Conservation (phyloP, 2,329 filamentous ascomycete genomes). For the Hortaea sp. region DNA sequence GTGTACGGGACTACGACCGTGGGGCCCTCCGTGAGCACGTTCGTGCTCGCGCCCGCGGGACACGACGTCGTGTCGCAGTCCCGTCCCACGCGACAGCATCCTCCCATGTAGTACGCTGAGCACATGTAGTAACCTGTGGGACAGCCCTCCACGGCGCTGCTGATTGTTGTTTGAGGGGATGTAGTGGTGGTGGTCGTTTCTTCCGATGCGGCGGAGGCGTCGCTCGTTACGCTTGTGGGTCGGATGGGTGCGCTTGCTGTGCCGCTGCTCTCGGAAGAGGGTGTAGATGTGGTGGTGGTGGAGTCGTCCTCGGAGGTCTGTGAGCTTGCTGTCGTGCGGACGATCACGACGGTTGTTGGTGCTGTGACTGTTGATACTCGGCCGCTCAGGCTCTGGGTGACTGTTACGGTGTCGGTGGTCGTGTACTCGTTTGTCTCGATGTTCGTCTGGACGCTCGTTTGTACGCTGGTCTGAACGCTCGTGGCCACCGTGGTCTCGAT, state of each 20-base stretch:
- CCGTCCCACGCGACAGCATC: constrained; percentile 80
- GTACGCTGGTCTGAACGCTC: neutral
- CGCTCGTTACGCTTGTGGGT: constrained; percentile 11
- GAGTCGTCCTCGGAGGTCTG: neutral
- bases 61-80: constrained; percentile 77
- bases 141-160: constrained; percentile 41
- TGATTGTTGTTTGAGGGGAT: constrained; percentile 26
- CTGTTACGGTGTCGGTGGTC: constrained; percentile 18
- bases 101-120: constrained; percentile 66
- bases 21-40: constrained; percentile 54
- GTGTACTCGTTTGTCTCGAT: constrained; percentile 13
- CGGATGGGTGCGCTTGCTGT: constrained; percentile 27
- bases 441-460: constrained; percentile 2
- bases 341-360: constrained; percentile 19
- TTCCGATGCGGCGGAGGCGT: constrained; percentile 9
- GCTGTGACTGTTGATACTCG: constrained; percentile 17
- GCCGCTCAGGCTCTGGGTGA: constrained; percentile 12
- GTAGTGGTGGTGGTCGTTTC: constrained; percentile 15
- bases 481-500: constrained; percentile 1
- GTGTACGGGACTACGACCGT: constrained; percentile 48
- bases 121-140: constrained; percentile 91
- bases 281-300: constrained; percentile 5
- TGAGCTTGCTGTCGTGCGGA: neutral
- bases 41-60: constrained; percentile 51
- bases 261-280: constrained; percentile 4